Conservation (phyloP, 805 yeast species). For the Ogataea polymorpha region DNA sequence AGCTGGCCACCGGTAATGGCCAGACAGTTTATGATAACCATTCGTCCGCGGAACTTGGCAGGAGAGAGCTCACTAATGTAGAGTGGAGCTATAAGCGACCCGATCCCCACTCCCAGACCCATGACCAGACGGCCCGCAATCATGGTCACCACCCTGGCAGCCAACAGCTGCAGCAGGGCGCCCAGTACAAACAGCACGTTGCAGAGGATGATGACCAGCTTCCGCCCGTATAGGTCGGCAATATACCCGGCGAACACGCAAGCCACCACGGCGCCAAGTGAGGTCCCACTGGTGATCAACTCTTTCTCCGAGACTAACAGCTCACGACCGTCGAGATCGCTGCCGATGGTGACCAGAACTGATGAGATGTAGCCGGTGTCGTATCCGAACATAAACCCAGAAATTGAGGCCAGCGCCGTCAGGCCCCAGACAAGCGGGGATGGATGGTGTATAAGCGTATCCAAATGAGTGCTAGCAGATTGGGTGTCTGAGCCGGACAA, state of each 20-base stretch:
- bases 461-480: slow-evolving; percentile 16
- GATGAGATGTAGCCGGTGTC: slow-evolving; percentile 60
- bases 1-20: slow-evolving; percentile 58
- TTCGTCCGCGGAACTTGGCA: slow-evolving; percentile 47
- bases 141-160: slow-evolving; percentile 47
- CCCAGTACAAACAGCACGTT: slow-evolving; percentile 48
- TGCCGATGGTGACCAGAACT: slow-evolving; percentile 50
- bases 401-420: slow-evolving; percentile 49
- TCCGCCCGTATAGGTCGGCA: slow-evolving; percentile 50
- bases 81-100: slow-evolving; percentile 52
- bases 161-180: slow-evolving; percentile 43
- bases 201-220: slow-evolving; percentile 42
- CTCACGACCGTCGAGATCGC: slow-evolving; percentile 39
- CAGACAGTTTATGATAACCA: slow-evolving; percentile 50
- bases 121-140: slow-evolving; percentile 48
- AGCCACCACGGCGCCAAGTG: slow-evolving; percentile 53
- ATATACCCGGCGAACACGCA: slow-evolving; percentile 46
- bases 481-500: slow-evolving; percentile 38
- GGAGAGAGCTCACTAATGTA: slow-evolving; percentile 55
- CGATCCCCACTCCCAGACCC: slow-evolving; percentile 56
- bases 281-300: slow-evolving; percentile 52
- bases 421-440: slow-evolving; percentile 41
- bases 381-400: slow-evolving; percentile 61
- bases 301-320: slow-evolving; percentile 47
- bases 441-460: slow-evolving; percentile 27